These are phyloP conservation scores for Eimeria acervulina DNA, from an alignment of 169 alveolate genomes.

Conservation along the genomic window DNA sequence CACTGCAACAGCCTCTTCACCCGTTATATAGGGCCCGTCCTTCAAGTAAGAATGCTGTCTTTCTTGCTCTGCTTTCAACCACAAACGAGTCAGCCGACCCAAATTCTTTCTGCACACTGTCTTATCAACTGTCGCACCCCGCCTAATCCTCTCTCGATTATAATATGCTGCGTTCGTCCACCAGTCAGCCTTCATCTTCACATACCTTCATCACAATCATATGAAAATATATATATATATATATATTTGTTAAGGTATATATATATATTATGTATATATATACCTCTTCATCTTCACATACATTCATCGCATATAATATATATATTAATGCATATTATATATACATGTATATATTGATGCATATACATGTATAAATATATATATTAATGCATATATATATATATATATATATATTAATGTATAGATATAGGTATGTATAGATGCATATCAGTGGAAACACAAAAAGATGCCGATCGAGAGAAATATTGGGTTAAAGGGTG, in stretches of 20 bases:
- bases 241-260: neutral
- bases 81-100: constrained; percentile 99
- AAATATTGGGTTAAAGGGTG: too few species aligned
- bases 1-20: constrained; percentile 99
- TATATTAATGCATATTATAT: neutral
- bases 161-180: constrained; percentile 99
- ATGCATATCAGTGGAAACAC: neutral
- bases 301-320: constrained; percentile 19
- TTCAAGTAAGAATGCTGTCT: constrained; percentile 99
- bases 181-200: constrained; percentile 99
- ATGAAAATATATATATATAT: neutral
- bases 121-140: constrained; percentile 99
- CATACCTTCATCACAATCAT: constrained; percentile 90
- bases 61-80: constrained; percentile 96
- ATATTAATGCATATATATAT: too few species aligned
- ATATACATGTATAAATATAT: neutral
- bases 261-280: neutral
- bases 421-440: too few species aligned
- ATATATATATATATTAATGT: too few species aligned
- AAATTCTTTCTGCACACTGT: constrained; percentile 99
- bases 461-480: too few species aligned
- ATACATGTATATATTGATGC: neutral
- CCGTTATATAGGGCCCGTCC: constrained; percentile 99
- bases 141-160: constrained; percentile 99
- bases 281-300: constrained; percentile 97